Evolutionary conservation across 441 rosid species (phyloP).

Genomic region (Corymbia citriodora): DNA sequence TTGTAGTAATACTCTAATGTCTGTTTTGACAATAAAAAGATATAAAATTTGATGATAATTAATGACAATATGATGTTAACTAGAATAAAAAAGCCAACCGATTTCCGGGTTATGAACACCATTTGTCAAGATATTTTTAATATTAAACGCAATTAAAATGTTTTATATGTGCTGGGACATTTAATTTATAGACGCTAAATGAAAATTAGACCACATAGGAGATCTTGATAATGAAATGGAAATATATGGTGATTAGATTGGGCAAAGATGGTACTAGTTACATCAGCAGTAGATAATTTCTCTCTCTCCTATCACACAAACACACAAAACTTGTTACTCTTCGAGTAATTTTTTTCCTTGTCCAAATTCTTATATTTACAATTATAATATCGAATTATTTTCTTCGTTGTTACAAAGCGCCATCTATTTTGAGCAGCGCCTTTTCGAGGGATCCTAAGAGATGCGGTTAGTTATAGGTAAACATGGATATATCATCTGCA

Average conservation of each 20-base stretch:
- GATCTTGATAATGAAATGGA: neutral
- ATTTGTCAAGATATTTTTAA: too few species aligned
- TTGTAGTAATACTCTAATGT: neutral
- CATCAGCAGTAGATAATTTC: neutral
- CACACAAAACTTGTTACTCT: too few species aligned
- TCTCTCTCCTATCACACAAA: too few species aligned
- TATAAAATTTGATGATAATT: neutral
- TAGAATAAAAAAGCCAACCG: neutral
- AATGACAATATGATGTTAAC: neutral
- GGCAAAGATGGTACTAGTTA: neutral
- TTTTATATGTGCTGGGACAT: neutral
- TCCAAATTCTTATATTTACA: neutral
- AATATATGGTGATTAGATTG: neutral
- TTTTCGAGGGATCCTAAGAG: neutral
- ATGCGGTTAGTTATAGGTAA: neutral
- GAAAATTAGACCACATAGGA: neutral
- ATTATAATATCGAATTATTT: neutral
- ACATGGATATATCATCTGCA: neutral
- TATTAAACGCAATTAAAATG: too few species aligned
- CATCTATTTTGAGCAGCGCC: neutral
- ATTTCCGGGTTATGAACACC: neutral
- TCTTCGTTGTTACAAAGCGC: rapidly evolving
- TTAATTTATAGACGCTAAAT: neutral
- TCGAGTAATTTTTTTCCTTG: too few species aligned
- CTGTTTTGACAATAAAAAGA: neutral